phyloP scores from a whole-genome alignment of 2,329 filamentous ascomycete species.

The Hortaea sp. region DNA sequence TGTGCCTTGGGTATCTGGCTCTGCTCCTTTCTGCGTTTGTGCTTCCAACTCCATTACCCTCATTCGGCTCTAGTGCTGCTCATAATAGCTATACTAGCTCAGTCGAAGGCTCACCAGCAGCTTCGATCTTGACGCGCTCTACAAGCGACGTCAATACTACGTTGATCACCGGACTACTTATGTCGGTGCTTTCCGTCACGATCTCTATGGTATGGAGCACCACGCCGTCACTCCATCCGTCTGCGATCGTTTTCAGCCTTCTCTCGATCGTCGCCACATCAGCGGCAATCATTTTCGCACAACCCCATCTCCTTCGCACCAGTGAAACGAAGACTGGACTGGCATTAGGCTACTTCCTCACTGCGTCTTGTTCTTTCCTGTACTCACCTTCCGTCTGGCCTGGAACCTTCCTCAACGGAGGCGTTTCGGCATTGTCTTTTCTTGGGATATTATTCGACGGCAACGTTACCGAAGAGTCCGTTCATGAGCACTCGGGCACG shows the following conservation, averaged over 20 bases:
- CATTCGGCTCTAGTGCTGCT: not conserved
- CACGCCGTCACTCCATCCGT: slow-evolving; percentile 23
- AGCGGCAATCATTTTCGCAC: slow-evolving; percentile 32
- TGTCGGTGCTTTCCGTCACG: slow-evolving; percentile 29
- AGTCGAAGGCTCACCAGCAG: slow-evolving; percentile 2
- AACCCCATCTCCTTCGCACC: slow-evolving; percentile 30
- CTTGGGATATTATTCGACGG: slow-evolving; percentile 34
- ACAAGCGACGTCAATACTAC: slow-evolving; percentile 33
- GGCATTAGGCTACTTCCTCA: slow-evolving; percentile 23
- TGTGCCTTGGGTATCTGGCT: slow-evolving; percentile 38
- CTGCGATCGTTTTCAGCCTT: slow-evolving; percentile 29
- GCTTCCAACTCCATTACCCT: slow-evolving; percentile 40
- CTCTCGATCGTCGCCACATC: slow-evolving; percentile 34
- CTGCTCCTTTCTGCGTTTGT: slow-evolving; percentile 37
- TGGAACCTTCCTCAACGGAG: slow-evolving; percentile 24
- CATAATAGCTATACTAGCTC: not conserved
- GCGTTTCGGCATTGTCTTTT: slow-evolving; percentile 26
- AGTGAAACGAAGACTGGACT: slow-evolving; percentile 26
- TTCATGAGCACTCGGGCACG: slow-evolving; percentile 23
- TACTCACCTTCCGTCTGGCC: slow-evolving; percentile 26
- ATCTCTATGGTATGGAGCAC: slow-evolving; percentile 25
- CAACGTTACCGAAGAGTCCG: slow-evolving; percentile 18
- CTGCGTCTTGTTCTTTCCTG: slow-evolving; percentile 24
- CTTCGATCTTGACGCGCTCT: slow-evolving; percentile 27
- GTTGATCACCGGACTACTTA: slow-evolving; percentile 28